Evolutionary conservation across 768 basidiomycete species (phyloP).

Genomic region (Mycena galericulata): DNA sequence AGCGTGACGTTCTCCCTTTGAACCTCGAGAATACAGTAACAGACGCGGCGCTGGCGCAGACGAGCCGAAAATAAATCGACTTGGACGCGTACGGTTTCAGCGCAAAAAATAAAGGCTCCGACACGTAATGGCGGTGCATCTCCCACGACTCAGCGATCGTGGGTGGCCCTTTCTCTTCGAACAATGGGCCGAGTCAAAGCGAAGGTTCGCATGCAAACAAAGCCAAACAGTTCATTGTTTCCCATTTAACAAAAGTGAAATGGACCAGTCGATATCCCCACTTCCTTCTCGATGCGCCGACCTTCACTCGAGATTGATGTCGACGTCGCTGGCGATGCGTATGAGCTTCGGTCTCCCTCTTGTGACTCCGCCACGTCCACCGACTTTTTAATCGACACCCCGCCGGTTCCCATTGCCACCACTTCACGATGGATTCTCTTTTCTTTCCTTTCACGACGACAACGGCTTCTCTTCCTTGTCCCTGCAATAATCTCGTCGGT

Average conservation of each 20-base stretch:
- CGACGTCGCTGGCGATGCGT: conserved; percentile 29
- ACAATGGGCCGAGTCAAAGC: conserved; percentile 17
- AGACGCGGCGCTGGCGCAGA: no score
- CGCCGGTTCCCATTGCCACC: conserved; percentile 54
- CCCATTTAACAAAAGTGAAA: background rate
- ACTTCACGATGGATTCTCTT: conserved; percentile 62
- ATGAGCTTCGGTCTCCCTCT: background rate
- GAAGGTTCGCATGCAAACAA: background rate
- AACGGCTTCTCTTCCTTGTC: conserved; percentile 67
- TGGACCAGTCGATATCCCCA: background rate
- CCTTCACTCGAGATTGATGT: conserved; percentile 15
- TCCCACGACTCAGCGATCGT: conserved; percentile 1
- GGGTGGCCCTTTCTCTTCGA: background rate
- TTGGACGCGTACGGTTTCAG: no score
- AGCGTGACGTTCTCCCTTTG: no score
- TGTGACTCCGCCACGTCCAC: conserved; percentile 18
- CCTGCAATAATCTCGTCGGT: conserved; percentile 77
- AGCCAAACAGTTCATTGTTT: conserved; percentile 5
- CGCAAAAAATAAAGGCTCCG: no score
- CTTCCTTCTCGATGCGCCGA: conserved; percentile 11
- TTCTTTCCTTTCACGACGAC: conserved; percentile 69
- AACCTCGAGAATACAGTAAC: no score
- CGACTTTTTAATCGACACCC: conserved; percentile 21
- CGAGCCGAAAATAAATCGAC: no score
- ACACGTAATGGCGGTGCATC: no score